Percentiles rank a stretch among this genome's conserved stretches.
Conservation (phyloP, 2,329 filamentous ascomycete genomes). For the Colletotrichum higginsianum region DNA sequence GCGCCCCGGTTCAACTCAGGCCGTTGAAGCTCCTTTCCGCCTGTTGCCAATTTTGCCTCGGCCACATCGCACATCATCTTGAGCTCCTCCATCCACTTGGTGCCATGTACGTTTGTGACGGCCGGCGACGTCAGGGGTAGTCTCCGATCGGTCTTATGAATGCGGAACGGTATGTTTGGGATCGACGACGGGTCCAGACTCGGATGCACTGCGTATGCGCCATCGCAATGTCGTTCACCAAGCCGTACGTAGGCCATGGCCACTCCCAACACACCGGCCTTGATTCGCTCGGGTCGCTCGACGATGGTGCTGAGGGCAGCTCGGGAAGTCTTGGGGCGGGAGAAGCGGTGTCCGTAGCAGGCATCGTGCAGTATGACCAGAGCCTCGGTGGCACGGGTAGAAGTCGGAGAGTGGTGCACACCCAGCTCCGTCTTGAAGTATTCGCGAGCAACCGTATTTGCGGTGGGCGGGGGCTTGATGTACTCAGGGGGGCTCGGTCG, state of each 20-base stretch:
- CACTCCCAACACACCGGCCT: slow-evolving; percentile 85
- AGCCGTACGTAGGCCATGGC: slow-evolving; percentile 92
- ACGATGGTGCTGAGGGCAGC: slow-evolving; percentile 84
- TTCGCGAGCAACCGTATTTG: slow-evolving; percentile 72
- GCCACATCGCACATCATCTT: slow-evolving; percentile 87
- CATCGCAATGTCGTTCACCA: slow-evolving; percentile 83
- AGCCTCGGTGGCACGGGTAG: slow-evolving; percentile 69
- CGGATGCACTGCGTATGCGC: slow-evolving; percentile 77
- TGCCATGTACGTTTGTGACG: slow-evolving; percentile 92
- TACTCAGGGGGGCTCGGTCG: slow-evolving; percentile 53
- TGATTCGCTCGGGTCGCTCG: slow-evolving; percentile 91
- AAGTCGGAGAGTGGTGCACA: slow-evolving; percentile 67
- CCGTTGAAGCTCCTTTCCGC: slow-evolving; percentile 83
- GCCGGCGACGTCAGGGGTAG: slow-evolving; percentile 80
- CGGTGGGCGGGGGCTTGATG: slow-evolving; percentile 60
- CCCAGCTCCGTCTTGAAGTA: slow-evolving; percentile 81
- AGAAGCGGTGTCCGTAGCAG: slow-evolving; percentile 94
- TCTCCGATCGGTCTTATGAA: slow-evolving; percentile 82
- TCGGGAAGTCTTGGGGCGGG: slow-evolving; percentile 83
- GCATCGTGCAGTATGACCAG: slow-evolving; percentile 92
- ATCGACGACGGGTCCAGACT: slow-evolving; percentile 68
- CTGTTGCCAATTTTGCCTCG: slow-evolving; percentile 81
- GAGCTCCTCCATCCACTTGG: slow-evolving; percentile 94
- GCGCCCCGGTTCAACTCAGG: slow-evolving; percentile 71
- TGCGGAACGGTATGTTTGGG: slow-evolving; percentile 82